phyloP scores from a whole-genome alignment of 225 moss, liverwort and hornwort genomes.

The Sphagnum tenellum region DNA sequence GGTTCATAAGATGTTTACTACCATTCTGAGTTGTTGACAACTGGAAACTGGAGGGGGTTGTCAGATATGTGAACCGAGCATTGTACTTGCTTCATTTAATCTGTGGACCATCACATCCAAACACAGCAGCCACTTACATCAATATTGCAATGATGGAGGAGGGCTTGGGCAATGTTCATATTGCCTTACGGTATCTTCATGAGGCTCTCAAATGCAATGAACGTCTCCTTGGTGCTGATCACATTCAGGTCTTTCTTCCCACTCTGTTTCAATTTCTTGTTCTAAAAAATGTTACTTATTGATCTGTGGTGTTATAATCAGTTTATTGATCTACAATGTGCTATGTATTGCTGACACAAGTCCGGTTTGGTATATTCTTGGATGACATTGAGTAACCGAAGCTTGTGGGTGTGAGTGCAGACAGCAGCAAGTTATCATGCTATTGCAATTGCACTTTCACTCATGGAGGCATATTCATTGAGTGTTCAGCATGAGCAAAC shows the following conservation, averaged over 20 bases:
- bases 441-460: conserved; percentile 56
- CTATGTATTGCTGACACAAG: too few relatives aligned
- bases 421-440: conserved; percentile 68
- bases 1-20: too few relatives aligned
- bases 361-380: too few relatives aligned
- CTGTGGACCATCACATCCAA: conserved; percentile 61
- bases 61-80: conserved; percentile 54
- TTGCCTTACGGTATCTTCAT: conserved; percentile 52
- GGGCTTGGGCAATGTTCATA: conserved; percentile 59
- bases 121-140: conserved; percentile 61
- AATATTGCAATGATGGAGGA: conserved; percentile 76
- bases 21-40: too few relatives aligned
- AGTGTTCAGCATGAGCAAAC: conserved; percentile 71
- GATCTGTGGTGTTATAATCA: too few relatives aligned
- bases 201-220: conserved; percentile 62
- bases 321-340: too few relatives aligned
- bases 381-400: too few relatives aligned
- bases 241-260: conserved; percentile 42
- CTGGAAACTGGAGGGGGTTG: too few relatives aligned
- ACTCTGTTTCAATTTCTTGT: too few relatives aligned
- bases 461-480: conserved; percentile 66
- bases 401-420: conserved; percentile 13
- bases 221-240: conserved; percentile 59
- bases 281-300: too few relatives aligned
- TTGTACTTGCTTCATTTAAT: conserved; percentile 53